Base-by-base conservation (phyloP, 352 stramenopile genomes). In the Phytopythium litorale region DNA sequence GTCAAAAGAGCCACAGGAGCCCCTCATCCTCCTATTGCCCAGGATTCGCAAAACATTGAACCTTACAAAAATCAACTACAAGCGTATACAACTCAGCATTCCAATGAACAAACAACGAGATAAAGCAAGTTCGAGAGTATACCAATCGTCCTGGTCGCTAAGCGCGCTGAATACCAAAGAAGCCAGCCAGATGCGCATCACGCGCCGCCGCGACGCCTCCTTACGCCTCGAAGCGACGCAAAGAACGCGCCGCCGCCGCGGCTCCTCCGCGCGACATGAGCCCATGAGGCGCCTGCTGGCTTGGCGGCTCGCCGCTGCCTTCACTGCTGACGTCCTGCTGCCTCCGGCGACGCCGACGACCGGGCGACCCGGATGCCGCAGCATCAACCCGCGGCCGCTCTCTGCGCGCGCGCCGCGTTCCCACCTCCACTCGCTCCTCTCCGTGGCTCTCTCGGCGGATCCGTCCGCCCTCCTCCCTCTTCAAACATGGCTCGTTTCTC, bases 401-500 rank as follows among this genome's bases (percentile, higher is more conserved):
- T 53, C 46, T 53, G 46, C 46, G 46, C 46, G 23, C 45, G 13
- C 46, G 46, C 46, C 46, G 46, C 16, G 46, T 53, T 53, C 46
- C 46, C 46, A 33, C 46, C 46, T 53, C 46, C 46, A 53, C 46
- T 53, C 46, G 46, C 46, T 53, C 46, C 46, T 53, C 25, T 53
- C 25, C 46, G 13, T 35, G 21, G 19, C 21, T 51, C 45, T 16
- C 21, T 51, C 45, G 45, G 11, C 12, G 45, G 46, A 53, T 53
- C 46, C 46, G 46, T 21, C 19, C 40, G 7, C 25, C 25, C 32
- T 58, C 21, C 52, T 33, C 52, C 45, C 52, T 58, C 52, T 58
- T 58, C 32, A 46, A 58, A 30, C n/a, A n/a, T 32, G 52, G 52
- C 52, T 58, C 52, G 52, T 58, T 58, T 58, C 52, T 58, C 52